Evolutionary conservation across 1,139 yeast species (phyloP).

Genomic region (Sugiyamaella neomexicana): DNA sequence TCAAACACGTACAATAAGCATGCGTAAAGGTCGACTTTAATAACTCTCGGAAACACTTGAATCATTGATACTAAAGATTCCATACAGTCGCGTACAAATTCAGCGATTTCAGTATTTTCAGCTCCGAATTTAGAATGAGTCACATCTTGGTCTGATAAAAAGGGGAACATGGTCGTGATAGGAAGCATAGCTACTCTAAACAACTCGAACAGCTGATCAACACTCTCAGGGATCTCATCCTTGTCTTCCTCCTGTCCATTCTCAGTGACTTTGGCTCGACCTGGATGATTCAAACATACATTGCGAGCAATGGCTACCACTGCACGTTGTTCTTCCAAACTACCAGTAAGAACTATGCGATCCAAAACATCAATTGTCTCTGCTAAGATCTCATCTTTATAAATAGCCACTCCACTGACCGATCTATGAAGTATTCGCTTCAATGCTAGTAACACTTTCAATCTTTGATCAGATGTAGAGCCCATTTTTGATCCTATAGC

Average conservation of each 20-base stretch:
- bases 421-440: constrained; percentile 58
- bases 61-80: constrained; percentile 63
- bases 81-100: constrained; percentile 49
- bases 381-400: constrained; percentile 66
- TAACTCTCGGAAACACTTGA: constrained; percentile 61
- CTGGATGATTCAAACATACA: constrained; percentile 44
- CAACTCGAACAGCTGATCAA: constrained; percentile 80
- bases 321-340: constrained; percentile 51
- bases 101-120: constrained; percentile 30
- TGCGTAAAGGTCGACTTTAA: constrained; percentile 66
- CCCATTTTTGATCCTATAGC: constrained; percentile 20
- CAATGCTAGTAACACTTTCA: constrained; percentile 55
- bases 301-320: constrained; percentile 59
- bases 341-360: constrained; percentile 64
- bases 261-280: constrained; percentile 25
- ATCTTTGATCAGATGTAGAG: constrained; percentile 31
- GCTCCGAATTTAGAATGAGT: constrained; percentile 27
- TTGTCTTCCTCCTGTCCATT: constrained; percentile 36
- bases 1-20: constrained; percentile 67
- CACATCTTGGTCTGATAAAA: constrained; percentile 44
- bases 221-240: constrained; percentile 51
- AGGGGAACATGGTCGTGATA: constrained; percentile 59
- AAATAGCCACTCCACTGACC: constrained; percentile 59
- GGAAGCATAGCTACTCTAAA: constrained; percentile 71
- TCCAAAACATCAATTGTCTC: constrained; percentile 79